phyloP scores from a whole-genome alignment of 2,329 filamentous ascomycete species.

The Apiospora arundinis region DNA sequence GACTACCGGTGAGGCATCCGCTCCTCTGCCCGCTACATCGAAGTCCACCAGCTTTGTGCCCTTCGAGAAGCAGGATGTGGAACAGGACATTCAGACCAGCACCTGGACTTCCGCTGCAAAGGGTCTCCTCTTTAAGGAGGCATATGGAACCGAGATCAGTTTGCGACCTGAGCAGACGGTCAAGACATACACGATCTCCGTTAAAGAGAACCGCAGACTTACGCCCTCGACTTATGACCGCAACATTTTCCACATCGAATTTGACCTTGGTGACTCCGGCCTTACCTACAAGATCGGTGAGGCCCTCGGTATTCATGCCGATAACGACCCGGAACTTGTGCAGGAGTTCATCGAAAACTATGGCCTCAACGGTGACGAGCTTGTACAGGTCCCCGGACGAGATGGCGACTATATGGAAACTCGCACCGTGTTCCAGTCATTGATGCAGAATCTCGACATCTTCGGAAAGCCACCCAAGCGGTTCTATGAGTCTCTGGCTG shows the following conservation, averaged over 20 bases:
- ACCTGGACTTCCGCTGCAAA: slow-evolving; percentile 87
- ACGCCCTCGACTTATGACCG: slow-evolving; percentile 90
- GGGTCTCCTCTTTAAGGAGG: slow-evolving; percentile 92
- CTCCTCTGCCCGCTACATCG: slow-evolving; percentile 67
- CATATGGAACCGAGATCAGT: slow-evolving; percentile 74
- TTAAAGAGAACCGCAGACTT: slow-evolving; percentile 94
- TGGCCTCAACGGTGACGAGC: slow-evolving; percentile 78
- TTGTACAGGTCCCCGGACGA: slow-evolving; percentile 90
- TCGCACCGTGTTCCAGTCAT: slow-evolving; percentile 89
- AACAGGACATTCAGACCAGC: slow-evolving; percentile 69
- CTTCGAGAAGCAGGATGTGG: slow-evolving; percentile 78
- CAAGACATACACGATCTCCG: slow-evolving; percentile 85
- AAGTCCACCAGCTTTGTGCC: slow-evolving; percentile 81
- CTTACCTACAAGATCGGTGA: slow-evolving; percentile 97
- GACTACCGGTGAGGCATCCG: slow-evolving; percentile 62
- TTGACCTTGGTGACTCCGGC: slow-evolving; percentile 89
- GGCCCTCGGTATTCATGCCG: slow-evolving; percentile 92
- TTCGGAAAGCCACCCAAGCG: slow-evolving; percentile 96
- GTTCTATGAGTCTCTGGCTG: slow-evolving; percentile 92
- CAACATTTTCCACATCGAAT: slow-evolving; percentile 99
- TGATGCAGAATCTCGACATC: slow-evolving; percentile 93
- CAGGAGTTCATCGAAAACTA: slow-evolving; percentile 89
- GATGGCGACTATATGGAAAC: slow-evolving; percentile 83
- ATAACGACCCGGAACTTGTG: slow-evolving; percentile 84
- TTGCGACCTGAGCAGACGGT: slow-evolving; percentile 86